phyloP scores from a whole-genome alignment of 2,329 filamentous ascomycete genomes.

The Beauveria caledonica region DNA sequence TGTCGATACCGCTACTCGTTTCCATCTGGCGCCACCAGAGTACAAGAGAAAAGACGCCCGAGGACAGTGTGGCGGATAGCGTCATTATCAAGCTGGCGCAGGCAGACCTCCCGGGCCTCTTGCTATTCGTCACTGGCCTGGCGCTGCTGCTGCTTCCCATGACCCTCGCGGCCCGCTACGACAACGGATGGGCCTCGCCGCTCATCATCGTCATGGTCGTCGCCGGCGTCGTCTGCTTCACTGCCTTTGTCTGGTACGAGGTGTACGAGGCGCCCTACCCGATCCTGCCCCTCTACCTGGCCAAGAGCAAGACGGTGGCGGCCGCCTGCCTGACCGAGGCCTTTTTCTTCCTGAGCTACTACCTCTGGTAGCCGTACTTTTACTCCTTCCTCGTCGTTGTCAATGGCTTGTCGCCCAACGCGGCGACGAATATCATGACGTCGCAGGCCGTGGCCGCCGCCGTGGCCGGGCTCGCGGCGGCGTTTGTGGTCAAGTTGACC shows the following conservation, averaged over 20 bases:
- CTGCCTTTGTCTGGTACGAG: constrained; percentile 4
- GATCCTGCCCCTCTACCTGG: neutral
- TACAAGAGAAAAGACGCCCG: constrained; percentile 35
- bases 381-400: constrained; percentile 7
- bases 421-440: neutral
- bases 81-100: neutral
- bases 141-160: constrained; percentile 5
- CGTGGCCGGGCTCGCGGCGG: constrained; percentile 16
- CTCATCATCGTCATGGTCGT: neutral
- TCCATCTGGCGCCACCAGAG: constrained; percentile 43
- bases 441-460: neutral
- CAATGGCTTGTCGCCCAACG: constrained; percentile 1
- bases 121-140: neutral
- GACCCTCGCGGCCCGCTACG: constrained; percentile 1
- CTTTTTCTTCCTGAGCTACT: constrained; percentile 1
- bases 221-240: neutral
- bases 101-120: neutral
- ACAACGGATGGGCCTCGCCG: constrained; percentile 2
- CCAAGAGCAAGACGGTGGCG: constrained; percentile 2
- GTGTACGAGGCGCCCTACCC: neutral
- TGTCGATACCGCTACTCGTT: constrained; percentile 45
- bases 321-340: constrained; percentile 5
- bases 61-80: constrained; percentile 13
- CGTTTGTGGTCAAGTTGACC: neutral
- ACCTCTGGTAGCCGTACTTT: constrained; percentile 8